Evolutionary conservation across 345 rosid species (phyloP).

Genomic region (Eucalyptus albens): DNA sequence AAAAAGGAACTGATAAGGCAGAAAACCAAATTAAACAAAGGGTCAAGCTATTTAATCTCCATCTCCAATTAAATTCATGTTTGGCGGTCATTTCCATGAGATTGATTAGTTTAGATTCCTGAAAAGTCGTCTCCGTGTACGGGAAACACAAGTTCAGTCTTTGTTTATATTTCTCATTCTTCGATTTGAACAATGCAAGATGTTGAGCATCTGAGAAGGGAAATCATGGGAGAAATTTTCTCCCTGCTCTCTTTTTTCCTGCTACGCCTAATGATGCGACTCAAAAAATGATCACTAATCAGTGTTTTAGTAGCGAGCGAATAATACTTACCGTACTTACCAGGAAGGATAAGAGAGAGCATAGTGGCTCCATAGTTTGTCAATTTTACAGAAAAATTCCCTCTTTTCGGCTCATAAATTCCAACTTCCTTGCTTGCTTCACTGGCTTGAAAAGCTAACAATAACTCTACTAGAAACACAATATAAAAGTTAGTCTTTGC

Average conservation of each 20-base stretch:
- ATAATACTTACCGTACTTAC: constrained; percentile 24
- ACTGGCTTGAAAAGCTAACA: background rate
- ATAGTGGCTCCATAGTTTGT: constrained; percentile 62
- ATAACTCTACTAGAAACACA: background rate
- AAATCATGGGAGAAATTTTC: too few species aligned
- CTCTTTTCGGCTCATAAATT: constrained; percentile 27
- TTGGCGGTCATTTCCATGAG: background rate
- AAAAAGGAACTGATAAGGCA: background rate
- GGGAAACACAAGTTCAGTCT: too few species aligned
- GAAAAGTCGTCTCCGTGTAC: background rate
- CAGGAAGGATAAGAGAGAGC: constrained; percentile 45
- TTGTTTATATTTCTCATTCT: too few species aligned
- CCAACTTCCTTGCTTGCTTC: background rate
- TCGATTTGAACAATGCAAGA: too few species aligned
- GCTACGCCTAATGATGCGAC: background rate
- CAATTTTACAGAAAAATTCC: constrained; percentile 27
- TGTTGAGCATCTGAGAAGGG: too few species aligned
- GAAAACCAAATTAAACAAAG: background rate
- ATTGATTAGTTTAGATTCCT: background rate
- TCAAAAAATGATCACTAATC: background rate
- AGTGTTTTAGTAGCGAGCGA: background rate
- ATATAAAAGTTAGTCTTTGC: background rate
- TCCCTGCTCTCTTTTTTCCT: background rate
- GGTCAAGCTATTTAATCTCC: background rate
- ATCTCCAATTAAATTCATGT: background rate